Evolutionary conservation across 2,329 filamentous ascomycete species (phyloP).

Genomic region (Trichoderma asperellum): DNA sequence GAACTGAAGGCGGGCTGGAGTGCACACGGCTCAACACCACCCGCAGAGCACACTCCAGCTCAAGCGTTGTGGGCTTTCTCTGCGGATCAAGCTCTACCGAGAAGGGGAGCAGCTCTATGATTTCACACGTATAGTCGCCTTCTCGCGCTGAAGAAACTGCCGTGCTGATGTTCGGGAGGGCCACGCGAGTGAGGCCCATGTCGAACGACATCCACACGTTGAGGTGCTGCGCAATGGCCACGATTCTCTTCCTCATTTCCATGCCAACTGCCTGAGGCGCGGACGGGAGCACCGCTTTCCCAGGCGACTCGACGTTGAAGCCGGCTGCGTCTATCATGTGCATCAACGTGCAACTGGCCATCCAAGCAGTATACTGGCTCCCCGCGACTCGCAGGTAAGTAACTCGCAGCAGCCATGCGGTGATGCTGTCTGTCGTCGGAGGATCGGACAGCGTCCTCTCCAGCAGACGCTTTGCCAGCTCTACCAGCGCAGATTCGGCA

Average conservation of each 20-base stretch:
- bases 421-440: slow-evolving; percentile 2
- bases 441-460: background rate
- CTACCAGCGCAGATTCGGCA: background rate
- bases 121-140: slow-evolving; percentile 6
- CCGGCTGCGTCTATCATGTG: slow-evolving; percentile 18
- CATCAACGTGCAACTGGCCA: slow-evolving; percentile 19
- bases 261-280: background rate
- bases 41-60: slow-evolving; percentile 6
- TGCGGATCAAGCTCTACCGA: slow-evolving; percentile 12
- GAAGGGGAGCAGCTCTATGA: slow-evolving; percentile 14
- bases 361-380: slow-evolving; percentile 11
- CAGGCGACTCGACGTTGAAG: background rate
- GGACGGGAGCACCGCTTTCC: background rate
- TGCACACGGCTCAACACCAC: slow-evolving; percentile 1
- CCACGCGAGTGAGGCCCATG: slow-evolving; percentile 12
- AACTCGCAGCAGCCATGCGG: background rate
- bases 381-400: background rate
- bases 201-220: slow-evolving; percentile 23
- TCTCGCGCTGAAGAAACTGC: background rate
- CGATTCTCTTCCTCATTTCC: slow-evolving; percentile 5
- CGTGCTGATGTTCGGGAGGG: background rate
- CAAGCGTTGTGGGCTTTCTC: slow-evolving; percentile 3
- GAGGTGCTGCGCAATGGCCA: slow-evolving; percentile 11
- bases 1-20: slow-evolving; percentile 1
- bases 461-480: background rate